phyloP scores from a whole-genome alignment of 257 asterid genomes.

The Eucommia ulmoides region DNA sequence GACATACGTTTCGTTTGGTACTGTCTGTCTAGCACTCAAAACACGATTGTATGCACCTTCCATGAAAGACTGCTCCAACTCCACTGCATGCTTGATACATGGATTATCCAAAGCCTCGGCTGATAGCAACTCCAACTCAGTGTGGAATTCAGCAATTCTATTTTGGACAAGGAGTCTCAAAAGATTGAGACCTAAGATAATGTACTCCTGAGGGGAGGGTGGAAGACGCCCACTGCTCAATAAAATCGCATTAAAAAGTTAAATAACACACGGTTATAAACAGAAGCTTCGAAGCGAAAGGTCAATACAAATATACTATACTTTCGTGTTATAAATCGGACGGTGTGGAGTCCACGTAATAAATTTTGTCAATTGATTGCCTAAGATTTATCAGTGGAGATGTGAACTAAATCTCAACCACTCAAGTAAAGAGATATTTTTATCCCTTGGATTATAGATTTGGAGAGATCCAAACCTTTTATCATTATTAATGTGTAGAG shows the following conservation, averaged over 20 bases:
- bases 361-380: no score
- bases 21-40: constrained; percentile 79
- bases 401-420: no score
- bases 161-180: constrained; percentile 94
- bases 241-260: constrained; percentile 6
- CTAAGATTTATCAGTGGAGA: no score
- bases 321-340: neutral
- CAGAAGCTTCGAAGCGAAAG: neutral
- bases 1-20: constrained; percentile 78
- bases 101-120: constrained; percentile 75
- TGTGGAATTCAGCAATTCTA: constrained; percentile 93
- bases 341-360: neutral
- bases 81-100: constrained; percentile 92
- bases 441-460: no score
- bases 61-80: constrained; percentile 93
- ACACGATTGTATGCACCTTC: constrained; percentile 99
- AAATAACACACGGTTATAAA: neutral
- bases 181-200: constrained; percentile 88
- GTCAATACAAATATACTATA: neutral
- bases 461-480: no score
- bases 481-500: no score
- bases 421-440: no score
- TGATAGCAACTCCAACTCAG: constrained; percentile 81
- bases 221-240: constrained; percentile 62
- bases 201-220: constrained; percentile 79